Conservation (phyloP, 2,329 filamentous ascomycete species). For the Ceratocystis alfenasii region DNA sequence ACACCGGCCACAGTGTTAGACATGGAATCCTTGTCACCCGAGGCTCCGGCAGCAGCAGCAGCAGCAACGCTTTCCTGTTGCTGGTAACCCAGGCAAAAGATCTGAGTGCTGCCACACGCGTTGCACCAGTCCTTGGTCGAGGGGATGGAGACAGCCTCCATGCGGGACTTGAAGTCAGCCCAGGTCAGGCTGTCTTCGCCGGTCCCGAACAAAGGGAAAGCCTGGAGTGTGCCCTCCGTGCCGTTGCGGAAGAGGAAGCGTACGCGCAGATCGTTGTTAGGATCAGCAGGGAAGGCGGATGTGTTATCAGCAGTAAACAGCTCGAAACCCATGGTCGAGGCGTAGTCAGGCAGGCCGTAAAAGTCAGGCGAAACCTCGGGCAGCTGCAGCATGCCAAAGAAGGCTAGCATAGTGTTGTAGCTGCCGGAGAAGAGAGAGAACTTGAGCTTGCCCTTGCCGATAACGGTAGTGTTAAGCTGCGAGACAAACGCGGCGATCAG, state of each 20-base stretch:
- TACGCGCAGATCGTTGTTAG: constrained; percentile 27
- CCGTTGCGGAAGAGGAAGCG: constrained; percentile 31
- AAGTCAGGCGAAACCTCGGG: constrained; percentile 27
- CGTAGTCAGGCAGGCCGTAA: constrained; percentile 30
- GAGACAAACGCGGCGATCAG: constrained; percentile 28
- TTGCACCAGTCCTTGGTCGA: constrained; percentile 29
- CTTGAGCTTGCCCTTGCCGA: constrained; percentile 28
- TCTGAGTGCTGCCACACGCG: constrained; percentile 26
- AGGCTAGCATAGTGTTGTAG: constrained; percentile 31
- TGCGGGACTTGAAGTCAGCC: constrained; percentile 27
- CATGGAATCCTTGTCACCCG: constrained; percentile 24
- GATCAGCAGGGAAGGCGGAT: constrained; percentile 26
- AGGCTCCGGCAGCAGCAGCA: constrained; percentile 13
- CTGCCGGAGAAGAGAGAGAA: constrained; percentile 30
- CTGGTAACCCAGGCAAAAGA: constrained; percentile 29
- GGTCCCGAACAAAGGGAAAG: constrained; percentile 28
- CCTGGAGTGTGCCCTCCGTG: constrained; percentile 26
- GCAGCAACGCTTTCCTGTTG: constrained; percentile 22
- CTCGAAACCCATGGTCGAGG: constrained; percentile 31
- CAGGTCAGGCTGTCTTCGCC: constrained; percentile 27
- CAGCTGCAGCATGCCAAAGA: constrained; percentile 29
- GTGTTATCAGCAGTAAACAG: constrained; percentile 26
- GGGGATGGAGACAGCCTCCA: constrained; percentile 27
- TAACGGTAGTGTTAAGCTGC: constrained; percentile 29
- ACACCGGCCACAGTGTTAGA: constrained; percentile 30